A percentile compares a stretch with the other conserved stretches of the same genome.
Conservation (phyloP, 257 asterid genomes). For the Cordia subcordata region DNA sequence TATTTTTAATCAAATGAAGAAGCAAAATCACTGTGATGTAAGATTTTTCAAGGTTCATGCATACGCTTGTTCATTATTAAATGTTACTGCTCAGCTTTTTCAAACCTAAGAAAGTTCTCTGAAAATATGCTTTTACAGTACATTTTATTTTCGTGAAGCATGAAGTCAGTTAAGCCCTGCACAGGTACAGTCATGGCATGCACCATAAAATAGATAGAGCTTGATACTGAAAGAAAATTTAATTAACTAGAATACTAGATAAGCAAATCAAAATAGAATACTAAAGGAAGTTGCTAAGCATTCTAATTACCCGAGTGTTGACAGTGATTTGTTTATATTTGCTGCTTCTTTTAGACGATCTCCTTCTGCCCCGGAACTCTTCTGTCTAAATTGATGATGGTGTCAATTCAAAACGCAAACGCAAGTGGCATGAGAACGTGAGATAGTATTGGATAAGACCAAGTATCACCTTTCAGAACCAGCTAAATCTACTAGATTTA, state of each 20-base stretch:
- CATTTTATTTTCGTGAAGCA: neutral
- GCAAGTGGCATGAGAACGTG: slow-evolving; percentile 8
- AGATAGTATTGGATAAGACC: slow-evolving; percentile 12
- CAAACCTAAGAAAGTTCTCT: too few species aligned
- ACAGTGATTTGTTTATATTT: slow-evolving; percentile 74
- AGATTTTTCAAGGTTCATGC: too few species aligned
- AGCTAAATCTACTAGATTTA: slow-evolving; percentile 84
- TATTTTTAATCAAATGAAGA: too few species aligned
- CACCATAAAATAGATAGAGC: neutral
- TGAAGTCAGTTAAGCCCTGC: neutral
- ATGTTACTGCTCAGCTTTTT: too few species aligned
- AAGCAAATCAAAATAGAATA: neutral
- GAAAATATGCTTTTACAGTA: neutral
- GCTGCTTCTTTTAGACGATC: slow-evolving; percentile 91
- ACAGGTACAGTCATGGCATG: neutral
- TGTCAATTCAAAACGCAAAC: slow-evolving; percentile 13
- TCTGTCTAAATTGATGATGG: slow-evolving; percentile 50
- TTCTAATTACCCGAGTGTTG: slow-evolving; percentile 74
- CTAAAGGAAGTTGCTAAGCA: slow-evolving; percentile 3
- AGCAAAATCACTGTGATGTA: too few species aligned
- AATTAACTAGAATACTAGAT: neutral
- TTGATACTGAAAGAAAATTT: neutral
- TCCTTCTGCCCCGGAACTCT: slow-evolving; percentile 88
- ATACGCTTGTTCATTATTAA: too few species aligned
- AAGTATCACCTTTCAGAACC: slow-evolving; percentile 80